phyloP scores from a whole-genome alignment of 2,329 filamentous ascomycete species.

The Fonsecaea pugnacius region DNA sequence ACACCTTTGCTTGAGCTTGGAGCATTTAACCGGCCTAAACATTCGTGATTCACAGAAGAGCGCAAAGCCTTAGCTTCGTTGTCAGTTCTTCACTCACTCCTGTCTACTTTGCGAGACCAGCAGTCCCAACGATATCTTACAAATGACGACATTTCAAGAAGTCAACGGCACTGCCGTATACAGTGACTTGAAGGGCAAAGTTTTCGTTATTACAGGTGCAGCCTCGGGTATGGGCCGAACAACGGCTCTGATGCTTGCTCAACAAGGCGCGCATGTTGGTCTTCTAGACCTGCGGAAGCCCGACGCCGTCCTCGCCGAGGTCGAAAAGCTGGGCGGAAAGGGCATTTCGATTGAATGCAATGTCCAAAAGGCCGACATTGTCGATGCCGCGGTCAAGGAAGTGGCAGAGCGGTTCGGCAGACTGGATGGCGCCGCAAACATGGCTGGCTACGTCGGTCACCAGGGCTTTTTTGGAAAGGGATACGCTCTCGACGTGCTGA shows the following conservation, averaged over 20 bases:
- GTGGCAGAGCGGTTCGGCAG: background rate
- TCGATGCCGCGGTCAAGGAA: background rate
- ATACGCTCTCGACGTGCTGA: constrained; percentile 1
- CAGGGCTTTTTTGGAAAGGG: constrained; percentile 5
- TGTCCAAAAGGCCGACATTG: background rate
- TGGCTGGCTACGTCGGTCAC: constrained; percentile 9
- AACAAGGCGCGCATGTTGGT: constrained; percentile 13
- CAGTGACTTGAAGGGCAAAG: constrained; percentile 10
- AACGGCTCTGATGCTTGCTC: constrained; percentile 2
- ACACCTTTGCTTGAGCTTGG: background rate
- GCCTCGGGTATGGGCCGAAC: constrained; percentile 8
- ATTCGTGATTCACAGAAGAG: background rate
- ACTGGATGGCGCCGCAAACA: constrained; percentile 10
- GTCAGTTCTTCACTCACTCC: background rate
- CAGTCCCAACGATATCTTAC: background rate
- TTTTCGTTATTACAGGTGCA: background rate
- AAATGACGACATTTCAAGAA: constrained; percentile 3
- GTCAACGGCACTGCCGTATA: constrained; percentile 5
- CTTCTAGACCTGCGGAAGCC: constrained; percentile 13
- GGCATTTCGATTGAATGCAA: constrained; percentile 7
- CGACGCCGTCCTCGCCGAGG: constrained; percentile 3
- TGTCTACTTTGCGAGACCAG: background rate
- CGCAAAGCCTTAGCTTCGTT: background rate
- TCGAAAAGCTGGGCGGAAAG: constrained; percentile 4
- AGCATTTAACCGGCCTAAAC: background rate